Base-by-base conservation (phyloP, 1,284 basidiomycete genomes). In the Caloboletus inedulis region DNA sequence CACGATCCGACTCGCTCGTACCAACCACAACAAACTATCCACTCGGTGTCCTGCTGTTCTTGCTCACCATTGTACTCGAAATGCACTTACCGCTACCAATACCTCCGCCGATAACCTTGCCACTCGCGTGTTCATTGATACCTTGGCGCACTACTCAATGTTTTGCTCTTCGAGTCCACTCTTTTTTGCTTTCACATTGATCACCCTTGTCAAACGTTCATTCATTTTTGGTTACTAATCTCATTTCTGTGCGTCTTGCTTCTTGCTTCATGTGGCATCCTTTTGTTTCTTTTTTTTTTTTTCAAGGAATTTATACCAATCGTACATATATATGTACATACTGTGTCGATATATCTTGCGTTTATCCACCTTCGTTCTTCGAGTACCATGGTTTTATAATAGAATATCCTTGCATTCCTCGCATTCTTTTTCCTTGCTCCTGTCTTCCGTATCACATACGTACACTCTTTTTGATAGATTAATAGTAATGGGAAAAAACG, bases 251-350 rank as follows among this genome's bases (percentile, higher is more conserved):
- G 42, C 47, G 27, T 43, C 49, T 54, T 36, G 34, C 23, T 45
- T 23, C 33, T 55, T 50, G 48, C 48, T 51, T 52, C 40, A 51
- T 34, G n/a, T 44, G 34, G 23, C 14, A n/a, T 49, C 47, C n/a
- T n/a, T 23, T 23, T 23, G 23, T 23, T 36, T 36, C 16, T 16
- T n/a, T 23, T 23, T 23, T 3, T 23, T 36, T 36, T 7, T 16
- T 61, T 43, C 51, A 51, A 47, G 51, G 58, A 51, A 53, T 52
- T 50, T 36, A 64, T 62, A 51, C 58, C 43, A 37, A 48, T 33
- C 35, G 43, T 59, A 59, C 46, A 51, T 61, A 54, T n/a, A n/a
- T n/a, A n/a, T 23, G 23, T 23, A 23, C 23, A 23, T 23, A 23
- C 30, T 27, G 5, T 40, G 43, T 59, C 25, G 42, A 58, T 50